phyloP scores from a whole-genome alignment of 1,284 basidiomycete species.

The Pseudozyma hubeiensis region DNA sequence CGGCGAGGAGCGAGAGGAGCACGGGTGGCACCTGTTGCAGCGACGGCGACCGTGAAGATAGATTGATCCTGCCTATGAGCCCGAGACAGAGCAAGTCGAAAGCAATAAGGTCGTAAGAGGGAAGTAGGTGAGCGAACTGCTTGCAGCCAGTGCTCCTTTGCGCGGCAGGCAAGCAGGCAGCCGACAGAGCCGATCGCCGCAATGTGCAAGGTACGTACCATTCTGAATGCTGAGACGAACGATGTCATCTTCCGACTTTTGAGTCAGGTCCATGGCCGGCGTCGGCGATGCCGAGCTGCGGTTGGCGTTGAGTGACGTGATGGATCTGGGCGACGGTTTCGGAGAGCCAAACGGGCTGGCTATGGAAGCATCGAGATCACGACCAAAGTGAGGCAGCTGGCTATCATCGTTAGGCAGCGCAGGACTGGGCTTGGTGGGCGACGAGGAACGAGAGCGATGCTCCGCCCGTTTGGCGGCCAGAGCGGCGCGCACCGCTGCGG shows the following conservation, averaged over 20 bases:
- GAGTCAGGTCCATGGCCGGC: conserved; percentile 28
- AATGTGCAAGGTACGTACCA: conserved; percentile 21
- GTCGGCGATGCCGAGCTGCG: conserved; percentile 6
- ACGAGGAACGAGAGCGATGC: conserved; percentile 37
- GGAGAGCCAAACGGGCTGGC: conserved; percentile 53
- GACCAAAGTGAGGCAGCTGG: conserved; percentile 33
- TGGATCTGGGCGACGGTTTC: conserved; percentile 24
- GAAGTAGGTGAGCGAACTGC: neutral
- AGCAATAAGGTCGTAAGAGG: neutral
- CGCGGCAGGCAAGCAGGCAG: neutral
- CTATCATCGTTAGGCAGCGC: conserved; percentile 12
- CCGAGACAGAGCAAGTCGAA: neutral
- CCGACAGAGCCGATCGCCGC: too few species aligned
- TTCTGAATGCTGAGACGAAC: conserved; percentile 40
- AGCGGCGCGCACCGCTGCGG: conserved; percentile 57
- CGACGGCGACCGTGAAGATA: conserved; percentile 51
- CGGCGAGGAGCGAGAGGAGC: conserved; percentile 51
- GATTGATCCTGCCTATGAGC: conserved; percentile 42
- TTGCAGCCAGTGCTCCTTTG: neutral
- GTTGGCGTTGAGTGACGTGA: conserved; percentile 1
- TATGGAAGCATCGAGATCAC: conserved; percentile 46
- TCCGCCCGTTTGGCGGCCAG: conserved; percentile 52
- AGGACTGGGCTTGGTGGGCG: conserved; percentile 35
- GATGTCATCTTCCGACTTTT: conserved; percentile 43
- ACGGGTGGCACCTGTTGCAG: conserved; percentile 38